phyloP scores from a whole-genome alignment of 2,329 filamentous ascomycete genomes.

The Sarocladiaceae sp. region DNA sequence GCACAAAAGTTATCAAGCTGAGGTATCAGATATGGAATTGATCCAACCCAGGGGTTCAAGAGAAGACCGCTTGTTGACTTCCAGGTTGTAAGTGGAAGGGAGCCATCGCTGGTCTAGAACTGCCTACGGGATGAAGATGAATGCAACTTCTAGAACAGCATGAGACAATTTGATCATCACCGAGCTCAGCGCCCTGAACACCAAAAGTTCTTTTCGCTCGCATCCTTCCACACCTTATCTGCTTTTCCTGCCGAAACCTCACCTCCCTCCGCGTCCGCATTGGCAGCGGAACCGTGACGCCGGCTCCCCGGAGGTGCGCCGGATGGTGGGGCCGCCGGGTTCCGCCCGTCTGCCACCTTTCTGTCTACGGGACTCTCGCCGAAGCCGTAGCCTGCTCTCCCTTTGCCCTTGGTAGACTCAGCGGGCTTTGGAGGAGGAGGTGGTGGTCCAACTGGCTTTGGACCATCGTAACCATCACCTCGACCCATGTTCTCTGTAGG shows the following conservation, averaged over 20 bases:
- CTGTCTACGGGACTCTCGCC: no score
- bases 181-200: no score
- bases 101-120: no score
- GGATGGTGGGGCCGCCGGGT: constrained; percentile 1
- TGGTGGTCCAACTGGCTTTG: constrained; percentile 1
- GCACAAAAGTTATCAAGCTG: no score
- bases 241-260: constrained; percentile 1
- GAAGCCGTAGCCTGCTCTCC: neutral
- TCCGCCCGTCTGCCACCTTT: neutral
- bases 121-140: no score
- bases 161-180: no score
- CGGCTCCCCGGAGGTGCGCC: neutral
- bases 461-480: neutral
- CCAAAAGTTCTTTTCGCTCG: neutral
- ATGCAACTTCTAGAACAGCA: no score
- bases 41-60: no score
- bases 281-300: neutral
- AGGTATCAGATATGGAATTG: no score
- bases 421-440: neutral
- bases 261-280: neutral
- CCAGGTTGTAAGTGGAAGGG: no score
- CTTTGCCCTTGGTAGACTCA: neutral
- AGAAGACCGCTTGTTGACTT: no score
- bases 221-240: neutral
- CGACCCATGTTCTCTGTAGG: constrained; percentile 5